Percentiles rank a stretch among this genome's conserved stretches.
phyloP scores from a whole-genome alignment of 2,329 filamentous ascomycete species.

The Berkeleyomyces rouxiae region DNA sequence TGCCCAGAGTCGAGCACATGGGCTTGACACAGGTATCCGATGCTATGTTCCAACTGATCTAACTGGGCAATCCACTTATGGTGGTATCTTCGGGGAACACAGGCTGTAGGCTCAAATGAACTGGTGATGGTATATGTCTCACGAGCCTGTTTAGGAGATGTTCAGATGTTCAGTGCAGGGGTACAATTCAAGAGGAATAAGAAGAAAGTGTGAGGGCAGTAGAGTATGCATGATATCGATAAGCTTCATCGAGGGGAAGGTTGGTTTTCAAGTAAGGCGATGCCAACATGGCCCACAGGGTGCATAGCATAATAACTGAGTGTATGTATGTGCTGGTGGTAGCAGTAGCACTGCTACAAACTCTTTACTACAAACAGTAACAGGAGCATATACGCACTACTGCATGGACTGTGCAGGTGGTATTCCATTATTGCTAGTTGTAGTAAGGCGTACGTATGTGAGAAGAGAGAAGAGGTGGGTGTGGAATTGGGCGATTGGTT shows the following conservation, averaged over 20 bases:
- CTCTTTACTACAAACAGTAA: not conserved
- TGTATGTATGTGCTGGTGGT: not conserved
- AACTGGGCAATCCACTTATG: not conserved
- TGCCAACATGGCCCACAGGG: not conserved
- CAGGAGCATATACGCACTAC: not conserved
- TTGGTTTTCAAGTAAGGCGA: not conserved
- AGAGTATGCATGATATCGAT: slow-evolving; percentile 3
- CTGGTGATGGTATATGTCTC: slow-evolving; percentile 3
- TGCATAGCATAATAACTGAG: not conserved
- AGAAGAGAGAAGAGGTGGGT: not conserved
- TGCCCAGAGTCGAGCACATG: not conserved
- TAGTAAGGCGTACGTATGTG: not conserved
- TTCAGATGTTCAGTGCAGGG: slow-evolving; percentile 1
- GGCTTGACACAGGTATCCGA: not conserved
- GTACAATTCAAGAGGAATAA: slow-evolving; percentile 2
- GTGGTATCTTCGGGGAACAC: slow-evolving; percentile 1
- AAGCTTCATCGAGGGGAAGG: not conserved
- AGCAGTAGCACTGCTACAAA: not conserved
- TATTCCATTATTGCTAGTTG: not conserved
- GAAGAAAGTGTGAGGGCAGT: not conserved
- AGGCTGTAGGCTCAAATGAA: not conserved
- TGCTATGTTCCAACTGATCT: not conserved
- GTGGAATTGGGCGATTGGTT: not conserved
- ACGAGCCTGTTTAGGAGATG: slow-evolving; percentile 2
- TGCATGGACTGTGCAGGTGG: not conserved